Base-by-base conservation (phyloP, 2,329 filamentous ascomycete species). In the Curvularia eragrostidis region DNA sequence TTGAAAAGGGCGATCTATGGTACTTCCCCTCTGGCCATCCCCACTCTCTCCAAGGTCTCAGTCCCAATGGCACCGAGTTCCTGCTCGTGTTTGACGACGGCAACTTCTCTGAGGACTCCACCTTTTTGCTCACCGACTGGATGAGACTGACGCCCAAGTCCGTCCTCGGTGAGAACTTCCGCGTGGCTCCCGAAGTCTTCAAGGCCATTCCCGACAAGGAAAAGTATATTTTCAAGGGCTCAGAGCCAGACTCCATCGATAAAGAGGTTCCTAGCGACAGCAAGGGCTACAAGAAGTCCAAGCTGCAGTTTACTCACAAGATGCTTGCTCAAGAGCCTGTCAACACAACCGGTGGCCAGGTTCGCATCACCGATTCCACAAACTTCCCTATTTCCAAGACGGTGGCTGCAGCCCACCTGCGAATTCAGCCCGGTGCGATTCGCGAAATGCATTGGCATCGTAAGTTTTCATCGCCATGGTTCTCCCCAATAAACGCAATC, bases 371-470 rank as follows among this genome's bases (percentile, higher is more conserved):
- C 5, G 90, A 93, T 73, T 89, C 89, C n/a, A 83, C 80, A 28
- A 91, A 90, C 75, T 93, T 94, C 72, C 86, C 87, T 28, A 84
- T 92, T 59, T 90, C 89, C 44, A 87, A 85, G 74, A 90, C 87
- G 0, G 84, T 93, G 19, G 89, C 90, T 0, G 89, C 90, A 0
- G 90, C 89, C 1, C 84, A 92, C 67, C 84, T 91, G 18, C 84
- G 84, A 36, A 90, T 93, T 59, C 80, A 89, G 62, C 89, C 90
- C 0, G 89, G 89, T 13, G 89, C 88, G 0, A 80, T 93, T 71
- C 84, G 90, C 9, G 90, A 92, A 78, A 91, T 93, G 83, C 90
- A 93, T 79, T 93, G 90, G 90, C 90, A 93, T 70, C 89, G 67
- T 68, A 57, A 64, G 65, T 26, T 15, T 0, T 15, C 1, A 34